These are phyloP conservation scores for Blastobotrys indianensis DNA, from an alignment of 1,139 yeast genomes.

Conservation along the genomic window DNA sequence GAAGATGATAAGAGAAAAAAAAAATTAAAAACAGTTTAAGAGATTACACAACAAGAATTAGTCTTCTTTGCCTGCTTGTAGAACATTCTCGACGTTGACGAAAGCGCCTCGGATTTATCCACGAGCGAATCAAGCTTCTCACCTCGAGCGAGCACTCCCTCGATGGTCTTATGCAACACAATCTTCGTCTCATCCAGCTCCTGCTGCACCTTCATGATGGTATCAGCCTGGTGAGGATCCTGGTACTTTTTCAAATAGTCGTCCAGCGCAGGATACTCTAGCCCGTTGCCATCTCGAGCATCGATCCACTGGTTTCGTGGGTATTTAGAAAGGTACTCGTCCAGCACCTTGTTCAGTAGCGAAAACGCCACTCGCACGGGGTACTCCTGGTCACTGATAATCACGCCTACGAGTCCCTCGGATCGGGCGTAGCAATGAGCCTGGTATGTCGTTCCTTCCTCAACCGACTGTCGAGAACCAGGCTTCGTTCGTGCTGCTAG, in stretches of 20 bases:
- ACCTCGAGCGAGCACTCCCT: slow-evolving; percentile 89
- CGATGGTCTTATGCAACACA: slow-evolving; percentile 92
- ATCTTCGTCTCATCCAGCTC: slow-evolving; percentile 97
- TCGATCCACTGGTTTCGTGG: slow-evolving; percentile 67
- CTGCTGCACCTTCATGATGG: slow-evolving; percentile 94
- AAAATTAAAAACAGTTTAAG: slow-evolving; percentile 34
- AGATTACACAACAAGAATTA: slow-evolving; percentile 86
- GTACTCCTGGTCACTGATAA: slow-evolving; percentile 90
- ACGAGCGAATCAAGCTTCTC: slow-evolving; percentile 92
- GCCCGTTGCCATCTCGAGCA: slow-evolving; percentile 40
- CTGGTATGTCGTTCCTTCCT: slow-evolving; percentile 58
- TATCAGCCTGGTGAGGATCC: slow-evolving; percentile 95
- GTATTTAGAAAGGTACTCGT: slow-evolving; percentile 81
- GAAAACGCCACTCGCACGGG: slow-evolving; percentile 98
- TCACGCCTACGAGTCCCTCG: slow-evolving; percentile 91
- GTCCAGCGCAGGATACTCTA: slow-evolving; percentile 59
- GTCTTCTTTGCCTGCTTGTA: slow-evolving; percentile 97
- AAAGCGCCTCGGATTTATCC: slow-evolving; percentile 89
- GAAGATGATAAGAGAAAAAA: background rate
- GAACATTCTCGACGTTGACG: slow-evolving; percentile 85
- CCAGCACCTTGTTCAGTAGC: slow-evolving; percentile 80
- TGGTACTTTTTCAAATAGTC: slow-evolving; percentile 77
- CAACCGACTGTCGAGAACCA: slow-evolving; percentile 92
- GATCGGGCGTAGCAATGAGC: slow-evolving; percentile 89
- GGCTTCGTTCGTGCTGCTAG: slow-evolving; percentile 81